Base-by-base conservation (phyloP, 1,284 basidiomycete species). In the Sanghuangporus baumii region DNA sequence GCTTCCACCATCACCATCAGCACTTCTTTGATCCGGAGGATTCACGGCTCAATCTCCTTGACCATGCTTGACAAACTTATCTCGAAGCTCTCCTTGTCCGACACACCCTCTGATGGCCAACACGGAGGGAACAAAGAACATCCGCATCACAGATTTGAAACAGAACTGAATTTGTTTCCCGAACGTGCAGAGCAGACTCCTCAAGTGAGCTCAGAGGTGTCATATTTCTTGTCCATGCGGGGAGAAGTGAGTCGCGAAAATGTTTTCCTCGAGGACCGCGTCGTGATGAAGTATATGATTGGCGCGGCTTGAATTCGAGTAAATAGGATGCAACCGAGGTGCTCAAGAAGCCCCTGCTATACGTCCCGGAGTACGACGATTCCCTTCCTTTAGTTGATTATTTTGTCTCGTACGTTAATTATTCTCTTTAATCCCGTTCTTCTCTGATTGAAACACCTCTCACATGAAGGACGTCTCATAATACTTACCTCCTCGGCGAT, bases 401-500 rank as follows among this genome's bases (percentile, higher is more conserved):
- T 67, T 84, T 82, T 66, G 75, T 86, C 55, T 86, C 84, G 82
- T 85, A 67, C 61, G 82, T 74, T 3, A 46, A 46, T 46, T n/a
- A 1, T 46, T 6, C 2, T n/a, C n/a, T 41, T n/a, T 12, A 46
- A 46, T 7, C 16, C 16, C 16, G 16, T 20, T 52, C 14, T 46
- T 20, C 48, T 59, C 55, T 34, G 36, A 48, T 8, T 47, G 18
- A 16, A 37, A 41, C 18, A 8, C 31, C 48, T 20, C 43, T 54
- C 8, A 7, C 14, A 4, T 37, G 6, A 68, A 84, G 83, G 11
- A 84, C 84, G 0, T 87, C 85, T 0, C 85, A 87, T 66, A 87
- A 87, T 67, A 87, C 86, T 3, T 88, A 88, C 66, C 79, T 89
- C 2, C 74, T 86, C 2, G 79, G 80, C 0, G 77, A 83, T 51